Evolutionary conservation across 495 filamentous ascomycete species (phyloP), one percentile per base, ranked within the genome.

Genomic region (Podospora anserina): DNA sequence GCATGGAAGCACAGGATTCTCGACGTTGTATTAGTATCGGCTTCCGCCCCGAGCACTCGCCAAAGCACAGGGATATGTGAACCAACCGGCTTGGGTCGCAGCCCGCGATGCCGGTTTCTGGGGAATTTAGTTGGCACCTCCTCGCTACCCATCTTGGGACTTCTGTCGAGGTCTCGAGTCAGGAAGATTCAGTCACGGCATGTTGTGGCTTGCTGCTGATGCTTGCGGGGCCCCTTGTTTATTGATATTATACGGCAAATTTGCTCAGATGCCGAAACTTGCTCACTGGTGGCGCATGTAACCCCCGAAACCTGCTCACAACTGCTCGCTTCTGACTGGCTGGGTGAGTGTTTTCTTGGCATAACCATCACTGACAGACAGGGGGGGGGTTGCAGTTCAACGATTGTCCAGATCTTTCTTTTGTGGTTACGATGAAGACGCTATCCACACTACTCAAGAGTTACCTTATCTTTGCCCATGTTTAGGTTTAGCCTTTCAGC

Each of bases 21-120:
- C 32, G 3, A 63, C 30, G 61, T 63, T 63, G 61, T 63, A 63
- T 63, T 63, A 63, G 49, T 63, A 32, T 39, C 61, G 61, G 61
- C 61, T 63, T 63, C 61, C 32, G 30, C 20, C 61, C 61, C 61
- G 61, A 44, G 6, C 15, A 27, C 61, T 32, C 27, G 61, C 27
- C 61, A 28, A 32, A 28, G 30, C n/a, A 63, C 61, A 63, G n/a
- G 61, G 61, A 32, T 63, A 3, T 49, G n/a, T 34, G 15, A 49
- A 32, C 28, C 61, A 63, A 63, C 61, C 61, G 61, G 34, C 61
- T 63, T 63, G 61, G 61, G 61, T 63, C 61, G 61, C 61, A 63
- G 61, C 61, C 61, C 61, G 32, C 61, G 5, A 20, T 63, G 30
- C 30, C 27, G 59, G 27, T 39, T 39, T 63, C 30, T 63, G 30